phyloP scores from a whole-genome alignment of 2,329 filamentous ascomycete genomes.

The Aspergillus caelatus region DNA sequence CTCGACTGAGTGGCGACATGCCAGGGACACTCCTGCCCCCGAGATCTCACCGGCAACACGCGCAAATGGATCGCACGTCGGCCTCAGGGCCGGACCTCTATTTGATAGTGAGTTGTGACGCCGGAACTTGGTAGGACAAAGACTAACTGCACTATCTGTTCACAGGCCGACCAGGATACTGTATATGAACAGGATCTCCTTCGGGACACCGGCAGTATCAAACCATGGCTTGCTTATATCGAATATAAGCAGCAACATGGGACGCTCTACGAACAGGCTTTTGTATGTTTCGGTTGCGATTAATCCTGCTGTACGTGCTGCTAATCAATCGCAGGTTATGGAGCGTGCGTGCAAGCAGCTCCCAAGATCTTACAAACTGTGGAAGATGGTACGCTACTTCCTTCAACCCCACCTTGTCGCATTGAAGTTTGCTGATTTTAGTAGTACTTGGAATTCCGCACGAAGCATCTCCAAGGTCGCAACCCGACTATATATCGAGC shows the following conservation, averaged over 20 bases:
- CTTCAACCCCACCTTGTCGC: constrained; percentile 8
- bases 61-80: constrained; percentile 46
- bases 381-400: constrained; percentile 74
- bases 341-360: constrained; percentile 89
- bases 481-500: constrained; percentile 78
- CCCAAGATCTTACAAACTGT: constrained; percentile 94
- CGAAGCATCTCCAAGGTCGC: constrained; percentile 76
- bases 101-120: constrained; percentile 44
- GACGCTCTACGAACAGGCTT: constrained; percentile 80
- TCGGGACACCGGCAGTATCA: constrained; percentile 80
- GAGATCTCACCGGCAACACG: constrained; percentile 48
- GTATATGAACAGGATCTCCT: constrained; percentile 96
- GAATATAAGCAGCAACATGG: constrained; percentile 89
- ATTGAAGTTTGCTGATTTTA: constrained; percentile 20
- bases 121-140: constrained; percentile 22
- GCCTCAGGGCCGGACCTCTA: constrained; percentile 48
- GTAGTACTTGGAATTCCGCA: constrained; percentile 83
- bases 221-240: constrained; percentile 94
- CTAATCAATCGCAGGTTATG: constrained; percentile 58
- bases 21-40: constrained; percentile 53
- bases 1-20: constrained; percentile 49
- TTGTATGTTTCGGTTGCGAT: constrained; percentile 48
- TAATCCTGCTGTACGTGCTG: constrained; percentile 2
- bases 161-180: constrained; percentile 80
- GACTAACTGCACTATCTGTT: constrained; percentile 37